Conservation (phyloP, 495 filamentous ascomycete genomes). For the Lentithecium fluviatile region DNA sequence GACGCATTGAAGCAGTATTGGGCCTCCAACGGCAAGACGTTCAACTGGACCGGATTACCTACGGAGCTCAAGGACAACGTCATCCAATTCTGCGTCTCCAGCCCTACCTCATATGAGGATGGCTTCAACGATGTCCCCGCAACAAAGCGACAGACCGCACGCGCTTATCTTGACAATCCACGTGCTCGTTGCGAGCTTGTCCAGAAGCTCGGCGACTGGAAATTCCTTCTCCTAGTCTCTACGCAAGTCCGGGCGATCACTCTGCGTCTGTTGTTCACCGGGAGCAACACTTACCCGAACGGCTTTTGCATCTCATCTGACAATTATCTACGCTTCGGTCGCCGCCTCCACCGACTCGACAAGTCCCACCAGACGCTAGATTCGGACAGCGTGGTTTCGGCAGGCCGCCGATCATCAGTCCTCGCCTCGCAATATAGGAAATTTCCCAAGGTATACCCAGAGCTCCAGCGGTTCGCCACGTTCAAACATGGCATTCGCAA, state of each 20-base stretch:
- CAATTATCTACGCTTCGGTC: neutral
- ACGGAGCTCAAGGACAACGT: conserved; percentile 14
- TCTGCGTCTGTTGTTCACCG: neutral
- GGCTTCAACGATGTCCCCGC: neutral
- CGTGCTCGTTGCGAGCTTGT: neutral
- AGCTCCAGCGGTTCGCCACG: conserved; percentile 9
- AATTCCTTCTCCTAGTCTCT: neutral
- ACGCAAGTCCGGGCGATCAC: neutral
- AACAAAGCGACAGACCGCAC: no score
- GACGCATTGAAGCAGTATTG: conserved; percentile 2
- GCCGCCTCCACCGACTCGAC: neutral
- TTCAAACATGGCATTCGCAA: conserved; percentile 14
- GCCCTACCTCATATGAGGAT: neutral
- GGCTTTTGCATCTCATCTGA: neutral
- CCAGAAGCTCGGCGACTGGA: conserved; percentile 2
- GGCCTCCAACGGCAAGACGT: conserved; percentile 4
- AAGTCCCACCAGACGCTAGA: conserved; percentile 5
- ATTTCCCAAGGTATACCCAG: conserved; percentile 6
- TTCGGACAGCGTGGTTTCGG: neutral
- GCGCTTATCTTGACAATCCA: neutral
- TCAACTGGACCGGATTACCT: conserved; percentile 9
- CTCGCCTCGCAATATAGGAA: conserved; percentile 2
- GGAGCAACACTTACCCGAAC: neutral
- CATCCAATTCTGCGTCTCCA: conserved; percentile 4
- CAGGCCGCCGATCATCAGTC: neutral